Evolutionary conservation across 192 early-diverging fungal species (phyloP), one percentile per base, ranked within the genome.

Genomic region (Coemansia sp.): DNA sequence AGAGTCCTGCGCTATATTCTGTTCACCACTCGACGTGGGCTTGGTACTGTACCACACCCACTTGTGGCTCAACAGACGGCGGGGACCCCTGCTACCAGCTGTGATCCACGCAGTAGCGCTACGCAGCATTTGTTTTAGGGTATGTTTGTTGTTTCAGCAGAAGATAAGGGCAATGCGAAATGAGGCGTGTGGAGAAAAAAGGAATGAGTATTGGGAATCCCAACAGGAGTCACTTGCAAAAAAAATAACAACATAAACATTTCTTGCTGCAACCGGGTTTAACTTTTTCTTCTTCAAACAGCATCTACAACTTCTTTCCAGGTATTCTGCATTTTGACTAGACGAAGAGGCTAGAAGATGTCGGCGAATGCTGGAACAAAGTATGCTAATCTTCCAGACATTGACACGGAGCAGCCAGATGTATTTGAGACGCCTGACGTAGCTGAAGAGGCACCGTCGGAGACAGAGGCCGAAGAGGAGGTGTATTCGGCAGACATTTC

Each of bases 401-500:
- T 94, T 77, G 92, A 75, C 65, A 56, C 64, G 16, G 68, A 63
- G 49, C 77, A 80, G 52, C 91, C 89, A 50, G 94, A 94, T 85
- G 89, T 96, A 54, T 93, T 89, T 69, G 92, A 96, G 61, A 94
- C 94, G 8, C 79, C 88, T 5, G 92, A 93, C 64, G 63, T 56
- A 26, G 31, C 58, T 1, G 63, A 51, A 1, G 57, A 73, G 32
- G 56, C 27, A 55, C 61, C 32, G 69, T 63, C 18, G 24, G 54
- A 19, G 60, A 51, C 26, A 16, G 38, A 54, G 28, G 50, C 51
- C 0, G 51, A 51, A n/a, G 73, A 76, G 24, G 51, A 50, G 9
- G 65, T 71, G 0, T 18, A 68, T 10, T 66, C 63, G 22, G 60
- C 65, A 9, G 82, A 70, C 32, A 74, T 80, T 25, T 61, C 60